Conservation (phyloP, 768 basidiomycete species). For the Stropharia rugosoannulata region DNA sequence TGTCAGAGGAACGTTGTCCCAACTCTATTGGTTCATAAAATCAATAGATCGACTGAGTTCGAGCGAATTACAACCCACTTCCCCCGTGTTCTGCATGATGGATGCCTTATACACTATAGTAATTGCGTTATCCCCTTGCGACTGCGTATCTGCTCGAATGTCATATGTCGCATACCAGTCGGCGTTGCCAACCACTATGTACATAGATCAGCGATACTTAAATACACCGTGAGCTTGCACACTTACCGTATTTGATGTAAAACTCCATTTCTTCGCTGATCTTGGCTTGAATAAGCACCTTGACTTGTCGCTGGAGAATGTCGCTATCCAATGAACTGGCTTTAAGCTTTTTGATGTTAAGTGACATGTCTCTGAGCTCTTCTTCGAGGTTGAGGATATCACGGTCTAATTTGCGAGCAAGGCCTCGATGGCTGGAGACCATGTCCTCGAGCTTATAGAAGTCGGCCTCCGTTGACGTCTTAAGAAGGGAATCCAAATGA, state of each 20-base stretch:
- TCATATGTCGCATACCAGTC: conserved; percentile 37
- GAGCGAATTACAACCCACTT: conserved; percentile 21
- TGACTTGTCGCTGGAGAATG: not conserved
- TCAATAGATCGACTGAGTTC: not conserved
- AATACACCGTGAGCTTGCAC: not conserved
- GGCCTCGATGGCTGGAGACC: conserved; percentile 23
- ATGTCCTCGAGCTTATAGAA: conserved; percentile 19
- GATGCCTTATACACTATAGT: conserved; percentile 37
- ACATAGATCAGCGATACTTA: not conserved
- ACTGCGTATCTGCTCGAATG: conserved; percentile 35
- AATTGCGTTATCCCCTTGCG: conserved; percentile 23
- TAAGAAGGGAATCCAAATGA: conserved; percentile 26
- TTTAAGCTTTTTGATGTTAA: not conserved
- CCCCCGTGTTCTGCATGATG: conserved; percentile 36
- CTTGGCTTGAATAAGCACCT: not conserved
- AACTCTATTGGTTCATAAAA: conserved; percentile 20
- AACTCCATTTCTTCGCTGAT: not conserved
- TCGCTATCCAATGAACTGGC: not conserved
- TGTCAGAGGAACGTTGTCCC: conserved; percentile 32
- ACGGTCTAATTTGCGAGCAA: conserved; percentile 24
- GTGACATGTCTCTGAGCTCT: conserved; percentile 15
- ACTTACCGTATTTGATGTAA: conserved; percentile 28
- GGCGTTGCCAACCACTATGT: conserved; percentile 20
- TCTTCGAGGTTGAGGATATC: conserved; percentile 22
- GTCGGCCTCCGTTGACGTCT: conserved; percentile 23